These are phyloP conservation scores for Rhipidocladum racemiflorum DNA, from an alignment of 176 grass and related monocot genomes.

Conservation along the genomic window DNA sequence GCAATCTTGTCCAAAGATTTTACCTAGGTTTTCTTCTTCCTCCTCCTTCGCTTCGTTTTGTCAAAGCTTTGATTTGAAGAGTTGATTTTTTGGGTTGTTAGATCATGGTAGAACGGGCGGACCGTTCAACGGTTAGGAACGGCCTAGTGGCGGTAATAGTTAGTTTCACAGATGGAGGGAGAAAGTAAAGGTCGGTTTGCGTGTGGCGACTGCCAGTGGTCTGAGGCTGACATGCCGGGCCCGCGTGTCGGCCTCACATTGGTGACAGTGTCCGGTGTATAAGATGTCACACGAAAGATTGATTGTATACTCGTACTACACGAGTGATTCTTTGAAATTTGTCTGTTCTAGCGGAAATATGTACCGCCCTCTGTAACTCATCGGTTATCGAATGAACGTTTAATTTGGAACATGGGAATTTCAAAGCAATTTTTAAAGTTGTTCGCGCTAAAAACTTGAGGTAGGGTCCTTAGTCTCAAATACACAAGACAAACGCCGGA, in stretches of 20 bases:
- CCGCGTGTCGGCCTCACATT: constrained; percentile 22
- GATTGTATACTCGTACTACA: constrained; percentile 25
- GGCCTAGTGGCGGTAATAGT: constrained; percentile 19
- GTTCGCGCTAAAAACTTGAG: no score
- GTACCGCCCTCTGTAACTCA: background rate
- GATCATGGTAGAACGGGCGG: constrained; percentile 23
- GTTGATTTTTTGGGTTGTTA: constrained; percentile 37
- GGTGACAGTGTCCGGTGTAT: constrained; percentile 30
- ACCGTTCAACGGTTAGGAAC: constrained; percentile 22
- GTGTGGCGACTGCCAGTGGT: constrained; percentile 26
- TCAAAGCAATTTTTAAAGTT: background rate
- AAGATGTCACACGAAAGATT: constrained; percentile 15
- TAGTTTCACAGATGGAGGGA: constrained; percentile 31
- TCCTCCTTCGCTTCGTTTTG: constrained; percentile 18
- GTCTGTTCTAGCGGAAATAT: background rate
- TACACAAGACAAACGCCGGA: no score
- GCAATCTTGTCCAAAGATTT: background rate
- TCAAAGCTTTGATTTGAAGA: constrained; percentile 58
- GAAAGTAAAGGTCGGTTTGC: background rate
- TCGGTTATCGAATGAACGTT: no score
- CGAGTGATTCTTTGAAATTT: constrained; percentile 53
- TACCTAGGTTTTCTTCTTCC: background rate
- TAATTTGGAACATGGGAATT: background rate
- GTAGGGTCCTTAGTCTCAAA: no score
- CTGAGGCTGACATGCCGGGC: constrained; percentile 33